These are phyloP conservation scores for Neonectria faginata DNA, from an alignment of 2,329 filamentous ascomycete species.

Conservation along the genomic window DNA sequence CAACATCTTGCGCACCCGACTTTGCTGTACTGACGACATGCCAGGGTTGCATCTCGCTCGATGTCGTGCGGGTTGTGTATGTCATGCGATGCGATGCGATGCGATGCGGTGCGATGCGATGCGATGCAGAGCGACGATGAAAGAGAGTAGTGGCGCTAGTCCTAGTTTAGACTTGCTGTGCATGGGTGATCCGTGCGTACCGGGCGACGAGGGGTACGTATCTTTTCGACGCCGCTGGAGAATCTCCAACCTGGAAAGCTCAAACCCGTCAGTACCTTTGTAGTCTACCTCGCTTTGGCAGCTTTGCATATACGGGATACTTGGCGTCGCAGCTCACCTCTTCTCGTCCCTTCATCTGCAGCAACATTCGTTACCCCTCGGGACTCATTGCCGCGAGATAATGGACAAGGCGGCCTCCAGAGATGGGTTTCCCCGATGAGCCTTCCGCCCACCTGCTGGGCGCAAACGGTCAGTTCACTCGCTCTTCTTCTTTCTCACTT, in stretches of 20 bases:
- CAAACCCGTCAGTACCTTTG: background rate
- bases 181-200: too few species aligned
- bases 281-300: background rate
- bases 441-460: slow-evolving; percentile 68
- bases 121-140: background rate
- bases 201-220: background rate
- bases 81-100: too few species aligned
- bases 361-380: background rate
- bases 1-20: background rate
- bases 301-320: background rate
- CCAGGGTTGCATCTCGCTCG: background rate
- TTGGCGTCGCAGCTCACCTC: background rate
- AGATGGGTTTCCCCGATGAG: slow-evolving; percentile 60
- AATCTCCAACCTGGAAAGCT: background rate
- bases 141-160: background rate
- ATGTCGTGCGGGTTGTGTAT: background rate
- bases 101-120: background rate
- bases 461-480: slow-evolving; percentile 63
- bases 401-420: slow-evolving; percentile 36
- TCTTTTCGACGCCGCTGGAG: background rate
- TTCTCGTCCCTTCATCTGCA: background rate
- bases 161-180: background rate
- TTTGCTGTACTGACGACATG: background rate
- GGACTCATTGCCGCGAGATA: slow-evolving; percentile 27
- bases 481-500: background rate